phyloP scores from a whole-genome alignment of 2,329 filamentous ascomycete genomes.

The Diaporthe sp. region DNA sequence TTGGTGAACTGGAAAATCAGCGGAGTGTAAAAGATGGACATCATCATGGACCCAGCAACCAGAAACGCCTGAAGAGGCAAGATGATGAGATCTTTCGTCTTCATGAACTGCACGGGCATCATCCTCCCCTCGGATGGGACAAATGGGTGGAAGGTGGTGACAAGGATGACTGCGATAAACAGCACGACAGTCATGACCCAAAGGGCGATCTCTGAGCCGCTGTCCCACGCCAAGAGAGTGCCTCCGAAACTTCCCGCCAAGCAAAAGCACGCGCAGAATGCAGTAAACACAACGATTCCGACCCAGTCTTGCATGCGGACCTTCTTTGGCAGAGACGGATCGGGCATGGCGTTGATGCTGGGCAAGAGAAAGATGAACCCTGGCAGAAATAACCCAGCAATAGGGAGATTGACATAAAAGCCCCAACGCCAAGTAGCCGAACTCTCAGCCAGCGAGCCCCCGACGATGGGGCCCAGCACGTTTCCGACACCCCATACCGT shows the following conservation, averaged over 20 bases:
- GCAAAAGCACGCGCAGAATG: conserved; percentile 53
- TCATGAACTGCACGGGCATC: conserved; percentile 57
- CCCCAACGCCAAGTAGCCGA: conserved; percentile 56
- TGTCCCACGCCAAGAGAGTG: conserved; percentile 58
- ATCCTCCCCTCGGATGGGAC: conserved; percentile 51
- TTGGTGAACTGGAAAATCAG: conserved; percentile 61
- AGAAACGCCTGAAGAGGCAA: conserved; percentile 42
- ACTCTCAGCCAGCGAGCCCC: conserved; percentile 55
- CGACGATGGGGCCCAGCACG: conserved; percentile 57
- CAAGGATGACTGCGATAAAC: conserved; percentile 54
- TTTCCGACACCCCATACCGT: conserved; percentile 54
- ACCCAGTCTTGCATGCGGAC: conserved; percentile 56
- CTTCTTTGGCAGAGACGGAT: conserved; percentile 43
- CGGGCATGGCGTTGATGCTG: conserved; percentile 34
- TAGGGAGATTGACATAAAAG: conserved; percentile 67
- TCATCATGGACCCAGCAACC: conserved; percentile 40
- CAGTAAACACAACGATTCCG: conserved; percentile 56
- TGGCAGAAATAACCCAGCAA: conserved; percentile 51
- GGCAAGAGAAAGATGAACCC: conserved; percentile 48
- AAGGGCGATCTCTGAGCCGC: conserved; percentile 56
- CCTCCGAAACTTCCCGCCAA: conserved; percentile 65
- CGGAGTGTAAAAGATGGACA: conserved; percentile 59
- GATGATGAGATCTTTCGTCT: conserved; percentile 38
- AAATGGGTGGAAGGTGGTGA: conserved; percentile 54
- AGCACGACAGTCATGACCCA: conserved; percentile 57